Evolutionary conservation across 169 alveolate species (phyloP), one percentile per base, ranked within the genome.

Genomic region (Perkinsus marinus): DNA sequence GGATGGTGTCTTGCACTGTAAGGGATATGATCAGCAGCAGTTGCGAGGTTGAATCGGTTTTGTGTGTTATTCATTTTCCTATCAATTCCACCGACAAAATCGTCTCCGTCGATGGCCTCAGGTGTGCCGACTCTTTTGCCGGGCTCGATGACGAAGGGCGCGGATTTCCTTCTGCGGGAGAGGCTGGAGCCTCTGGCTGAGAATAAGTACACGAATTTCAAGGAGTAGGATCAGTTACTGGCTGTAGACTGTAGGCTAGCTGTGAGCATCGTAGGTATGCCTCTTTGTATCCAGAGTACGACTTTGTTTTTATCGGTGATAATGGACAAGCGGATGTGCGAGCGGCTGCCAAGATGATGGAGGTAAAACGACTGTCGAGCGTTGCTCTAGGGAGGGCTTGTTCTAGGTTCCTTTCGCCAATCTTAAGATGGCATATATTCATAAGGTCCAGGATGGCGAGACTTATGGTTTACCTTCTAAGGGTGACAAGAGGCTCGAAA

Each of bases 101-200:
- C n/a, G n/a, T n/a, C n/a, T n/a, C n/a, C 79, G 79, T 57, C 22
- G 79, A 57, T 26, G 79, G 22, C 22, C 34, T 13, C 79, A 57
- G 79, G 79, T 57, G 79, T 89, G 30, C 91, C 91, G 46, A 41
- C 91, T 0, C 91, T 89, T n/a, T 37, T 89, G 22, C 91, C 91
- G 10, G 91, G 91, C 30, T 39, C 68, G 2, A 89, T 89, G 68
- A 41, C 38, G 39, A 89, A 39, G 19, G 91, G 68, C 3, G 43
- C 91, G 36, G 68, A 89, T 22, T 89, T 89, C 57, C 6, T 89
- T 2, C 36, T 38, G 17, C 39, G 68, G 68, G 91, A 41, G 46
- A 16, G 46, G 26, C 30, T 36, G 39, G 91, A 41, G 36, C 91
- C 91, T 10, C 17, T 89, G 17, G 91, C 68, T 2, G 91, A 89